Conservation (phyloP, 148 eudicot genomes). For the Salicornia ramosissima region DNA sequence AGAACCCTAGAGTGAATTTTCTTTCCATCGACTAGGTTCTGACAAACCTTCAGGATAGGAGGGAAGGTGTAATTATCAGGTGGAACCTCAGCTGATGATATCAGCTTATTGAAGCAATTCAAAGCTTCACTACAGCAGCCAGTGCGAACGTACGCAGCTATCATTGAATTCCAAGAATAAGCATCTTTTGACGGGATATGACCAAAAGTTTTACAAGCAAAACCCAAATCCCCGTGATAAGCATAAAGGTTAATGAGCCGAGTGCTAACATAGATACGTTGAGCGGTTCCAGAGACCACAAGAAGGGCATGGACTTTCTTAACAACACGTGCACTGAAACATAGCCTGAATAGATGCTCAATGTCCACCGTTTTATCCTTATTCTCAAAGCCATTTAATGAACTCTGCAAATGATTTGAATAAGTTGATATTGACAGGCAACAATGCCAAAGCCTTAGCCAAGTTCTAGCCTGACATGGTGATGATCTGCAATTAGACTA, state of each 20-base stretch:
- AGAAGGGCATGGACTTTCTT: conserved; percentile 53
- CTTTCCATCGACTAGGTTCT: conserved; percentile 40
- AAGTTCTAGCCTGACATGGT: conserved; percentile 25
- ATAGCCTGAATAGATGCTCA: conserved; percentile 45
- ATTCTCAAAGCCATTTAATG: conserved; percentile 26
- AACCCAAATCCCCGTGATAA: conserved; percentile 46
- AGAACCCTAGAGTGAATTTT: conserved; percentile 48
- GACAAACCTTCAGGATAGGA: conserved; percentile 63
- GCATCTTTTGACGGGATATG: conserved; percentile 44
- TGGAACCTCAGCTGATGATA: conserved; percentile 34
- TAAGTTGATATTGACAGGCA: conserved; percentile 25
- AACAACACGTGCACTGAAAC: conserved; percentile 31
- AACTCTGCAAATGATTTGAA: conserved; percentile 25
- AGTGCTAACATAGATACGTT: conserved; percentile 42
- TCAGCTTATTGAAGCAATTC: conserved; percentile 45
- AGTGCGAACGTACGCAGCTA: conserved; percentile 58
- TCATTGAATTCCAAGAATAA: conserved; percentile 73
- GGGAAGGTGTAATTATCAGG: conserved; percentile 79
- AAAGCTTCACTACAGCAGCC: conserved; percentile 40
- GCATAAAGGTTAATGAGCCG: conserved; percentile 66
- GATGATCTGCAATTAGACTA: conserved; percentile 30
- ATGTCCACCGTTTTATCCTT: conserved; percentile 32
- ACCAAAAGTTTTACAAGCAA: conserved; percentile 42
- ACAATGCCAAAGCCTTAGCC: conserved; percentile 19
- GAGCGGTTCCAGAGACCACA: conserved; percentile 52